phyloP scores from a whole-genome alignment of 2,329 filamentous ascomycete species.

The Chaetomiaceae sp. region DNA sequence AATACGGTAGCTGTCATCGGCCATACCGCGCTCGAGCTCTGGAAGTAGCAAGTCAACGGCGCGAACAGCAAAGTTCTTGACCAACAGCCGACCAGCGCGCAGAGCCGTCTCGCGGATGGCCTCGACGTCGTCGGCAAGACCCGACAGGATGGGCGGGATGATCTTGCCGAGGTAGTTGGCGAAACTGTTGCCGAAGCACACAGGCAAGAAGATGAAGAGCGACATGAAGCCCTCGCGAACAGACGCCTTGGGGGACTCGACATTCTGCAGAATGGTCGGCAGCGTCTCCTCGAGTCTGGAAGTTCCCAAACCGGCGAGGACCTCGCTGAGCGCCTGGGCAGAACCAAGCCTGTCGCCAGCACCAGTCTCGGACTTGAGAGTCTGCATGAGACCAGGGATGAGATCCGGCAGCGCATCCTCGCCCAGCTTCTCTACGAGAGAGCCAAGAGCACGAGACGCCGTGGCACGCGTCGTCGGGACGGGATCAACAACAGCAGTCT shows the following conservation, averaged over 20 bases:
- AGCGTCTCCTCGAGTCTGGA: slow-evolving; percentile 90
- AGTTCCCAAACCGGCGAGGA: slow-evolving; percentile 90
- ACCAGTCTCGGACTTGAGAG: slow-evolving; percentile 93
- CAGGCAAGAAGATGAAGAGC: slow-evolving; percentile 96
- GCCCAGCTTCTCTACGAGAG: slow-evolving; percentile 95
- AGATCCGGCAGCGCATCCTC: slow-evolving; percentile 96
- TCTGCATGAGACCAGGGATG: slow-evolving; percentile 95
- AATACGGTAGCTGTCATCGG: slow-evolving; percentile 97
- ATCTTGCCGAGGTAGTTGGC: slow-evolving; percentile 92
- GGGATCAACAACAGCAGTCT: slow-evolving; percentile 85
- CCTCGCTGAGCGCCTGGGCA: slow-evolving; percentile 92
- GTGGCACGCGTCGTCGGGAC: slow-evolving; percentile 95
- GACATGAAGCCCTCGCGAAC: slow-evolving; percentile 99
- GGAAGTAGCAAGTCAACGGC: slow-evolving; percentile 91
- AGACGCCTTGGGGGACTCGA: slow-evolving; percentile 81
- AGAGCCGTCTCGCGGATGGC: slow-evolving; percentile 96
- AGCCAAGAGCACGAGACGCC: slow-evolving; percentile 90
- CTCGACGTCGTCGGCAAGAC: slow-evolving; percentile 92
- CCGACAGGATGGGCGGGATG: slow-evolving; percentile 89
- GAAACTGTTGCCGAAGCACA: slow-evolving; percentile 98
- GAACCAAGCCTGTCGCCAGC: slow-evolving; percentile 94
- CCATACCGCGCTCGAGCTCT: slow-evolving; percentile 90
- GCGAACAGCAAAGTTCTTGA: slow-evolving; percentile 96
- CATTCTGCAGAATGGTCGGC: slow-evolving; percentile 93
- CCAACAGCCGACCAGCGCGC: slow-evolving; percentile 84